These are phyloP conservation scores for Boletus vinaceobasis DNA, from an alignment of 768 basidiomycete species.

Conservation along the genomic window DNA sequence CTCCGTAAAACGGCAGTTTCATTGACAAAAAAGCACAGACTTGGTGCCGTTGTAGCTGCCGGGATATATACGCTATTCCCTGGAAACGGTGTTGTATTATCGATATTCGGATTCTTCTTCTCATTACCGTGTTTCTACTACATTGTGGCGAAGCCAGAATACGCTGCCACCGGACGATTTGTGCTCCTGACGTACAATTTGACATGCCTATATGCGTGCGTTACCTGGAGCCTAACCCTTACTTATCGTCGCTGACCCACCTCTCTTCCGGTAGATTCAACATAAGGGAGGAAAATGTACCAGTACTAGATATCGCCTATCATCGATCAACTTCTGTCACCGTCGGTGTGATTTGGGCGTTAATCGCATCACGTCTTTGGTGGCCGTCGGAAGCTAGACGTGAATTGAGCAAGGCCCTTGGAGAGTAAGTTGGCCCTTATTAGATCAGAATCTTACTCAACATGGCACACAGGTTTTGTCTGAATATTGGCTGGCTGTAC, in stretches of 20 bases:
- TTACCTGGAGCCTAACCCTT: not conserved
- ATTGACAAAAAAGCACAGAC: constrained; percentile 38
- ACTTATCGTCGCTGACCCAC: not conserved
- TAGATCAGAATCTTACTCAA: not conserved
- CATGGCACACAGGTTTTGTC: constrained; percentile 65
- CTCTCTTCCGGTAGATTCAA: constrained; percentile 66
- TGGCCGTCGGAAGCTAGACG: constrained; percentile 94
- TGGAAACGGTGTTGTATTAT: constrained; percentile 67
- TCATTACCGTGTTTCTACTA: constrained; percentile 94
- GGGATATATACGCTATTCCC: constrained; percentile 71
- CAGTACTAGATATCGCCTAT: constrained; percentile 66
- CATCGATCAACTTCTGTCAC: constrained; percentile 80
- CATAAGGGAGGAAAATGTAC: constrained; percentile 57
- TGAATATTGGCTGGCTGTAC: constrained; percentile 94
- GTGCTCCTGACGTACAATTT: constrained; percentile 87
- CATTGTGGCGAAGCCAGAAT: constrained; percentile 75
- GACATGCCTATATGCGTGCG: constrained; percentile 69
- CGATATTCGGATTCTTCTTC: constrained; percentile 83
- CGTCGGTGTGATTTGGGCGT: constrained; percentile 85
- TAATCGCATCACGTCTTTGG: constrained; percentile 84
- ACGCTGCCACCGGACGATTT: constrained; percentile 73
- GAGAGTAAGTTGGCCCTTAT: constrained; percentile 60
- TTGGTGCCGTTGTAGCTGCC: constrained; percentile 77
- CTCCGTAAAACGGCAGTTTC: not conserved
- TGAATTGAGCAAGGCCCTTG: constrained; percentile 79